A percentile compares a stretch with the other conserved stretches of the same genome.
phyloP scores from a whole-genome alignment of 2,329 filamentous ascomycete species.

The Ceratocystiopsis minuta region DNA sequence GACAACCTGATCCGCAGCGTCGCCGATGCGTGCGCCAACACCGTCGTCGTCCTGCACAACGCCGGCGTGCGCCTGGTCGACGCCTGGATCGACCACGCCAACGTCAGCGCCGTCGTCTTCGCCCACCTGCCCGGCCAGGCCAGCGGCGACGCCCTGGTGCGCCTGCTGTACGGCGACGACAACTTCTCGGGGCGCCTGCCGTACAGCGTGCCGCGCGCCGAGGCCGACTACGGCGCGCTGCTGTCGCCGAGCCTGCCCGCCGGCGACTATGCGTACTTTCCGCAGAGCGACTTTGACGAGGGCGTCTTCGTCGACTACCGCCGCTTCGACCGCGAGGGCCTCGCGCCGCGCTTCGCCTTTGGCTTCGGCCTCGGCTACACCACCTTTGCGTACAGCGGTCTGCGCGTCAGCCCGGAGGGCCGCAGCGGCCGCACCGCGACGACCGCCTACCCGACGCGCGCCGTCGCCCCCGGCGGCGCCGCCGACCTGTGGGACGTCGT shows the following conservation, averaged over 20 bases:
- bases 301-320: constrained; percentile 47
- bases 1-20: constrained; percentile 38
- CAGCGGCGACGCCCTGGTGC: constrained; percentile 34
- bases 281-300: constrained; percentile 27
- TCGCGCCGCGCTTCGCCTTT: constrained; percentile 44
- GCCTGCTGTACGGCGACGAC: constrained; percentile 32
- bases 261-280: constrained; percentile 14
- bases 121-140: constrained; percentile 47
- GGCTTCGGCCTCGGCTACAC: constrained; percentile 52
- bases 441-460: constrained; percentile 11
- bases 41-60: constrained; percentile 48
- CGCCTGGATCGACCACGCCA: constrained; percentile 40
- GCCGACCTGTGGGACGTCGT: constrained; percentile 27
- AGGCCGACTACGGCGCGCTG: constrained; percentile 33
- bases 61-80: constrained; percentile 42
- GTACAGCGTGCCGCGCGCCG: constrained; percentile 39
- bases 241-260: constrained; percentile 21
- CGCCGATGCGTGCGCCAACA: constrained; percentile 39
- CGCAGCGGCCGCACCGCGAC: constrained; percentile 16
- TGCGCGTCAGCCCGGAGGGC: constrained; percentile 21
- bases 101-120: constrained; percentile 44
- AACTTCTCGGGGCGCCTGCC: constrained; percentile 40
- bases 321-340: constrained; percentile 37
- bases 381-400: constrained; percentile 40
- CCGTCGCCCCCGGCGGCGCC: constrained; percentile 24